A percentile compares a stretch with the other conserved stretches of the same genome.
Evolutionary conservation across 176 grass and related monocot species (phyloP).

Genomic region (Neostapfia colusana): DNA sequence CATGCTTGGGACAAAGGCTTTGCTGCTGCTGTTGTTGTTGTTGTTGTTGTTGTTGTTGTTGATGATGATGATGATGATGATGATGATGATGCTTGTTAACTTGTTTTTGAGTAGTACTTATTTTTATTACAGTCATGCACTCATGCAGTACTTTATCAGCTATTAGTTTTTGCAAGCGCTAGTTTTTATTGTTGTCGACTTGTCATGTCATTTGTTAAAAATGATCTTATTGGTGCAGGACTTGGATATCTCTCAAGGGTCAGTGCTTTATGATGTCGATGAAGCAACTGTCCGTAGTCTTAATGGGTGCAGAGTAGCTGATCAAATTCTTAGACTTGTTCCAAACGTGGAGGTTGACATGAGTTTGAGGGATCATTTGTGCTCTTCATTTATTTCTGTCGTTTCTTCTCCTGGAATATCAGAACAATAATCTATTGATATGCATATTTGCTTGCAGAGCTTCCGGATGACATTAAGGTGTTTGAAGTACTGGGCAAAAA

Average conservation of each 20-base stretch:
- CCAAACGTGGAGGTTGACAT: conserved; percentile 81
- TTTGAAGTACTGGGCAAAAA: conserved; percentile 91
- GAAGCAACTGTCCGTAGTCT: conserved; percentile 94
- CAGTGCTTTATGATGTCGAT: conserved; percentile 81
- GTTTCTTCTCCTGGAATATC: conserved; percentile 21
- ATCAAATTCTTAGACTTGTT: conserved; percentile 94
- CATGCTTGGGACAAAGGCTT: too few species aligned
- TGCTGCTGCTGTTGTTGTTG: too few species aligned
- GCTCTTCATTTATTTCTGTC: conserved; percentile 6
- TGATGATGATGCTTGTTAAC: not conserved
- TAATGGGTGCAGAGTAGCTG: conserved; percentile 93
- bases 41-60: too few species aligned
- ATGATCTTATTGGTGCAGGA: conserved; percentile 54
- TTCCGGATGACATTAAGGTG: conserved; percentile 82
- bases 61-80: too few species aligned
- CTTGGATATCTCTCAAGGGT: conserved; percentile 86
- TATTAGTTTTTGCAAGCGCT: not conserved
- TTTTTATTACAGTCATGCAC: not conserved
- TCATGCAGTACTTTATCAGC: conserved; percentile 1
- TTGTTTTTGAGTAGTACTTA: not conserved
- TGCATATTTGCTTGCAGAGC: conserved; percentile 52
- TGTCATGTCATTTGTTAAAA: conserved; percentile 1
- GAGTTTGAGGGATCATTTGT: conserved; percentile 12
- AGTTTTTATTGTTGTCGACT: conserved; percentile 16
- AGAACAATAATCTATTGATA: conserved; percentile 8